Base-by-base conservation (phyloP, 1,284 basidiomycete genomes). In the Farysia itapuensis region DNA sequence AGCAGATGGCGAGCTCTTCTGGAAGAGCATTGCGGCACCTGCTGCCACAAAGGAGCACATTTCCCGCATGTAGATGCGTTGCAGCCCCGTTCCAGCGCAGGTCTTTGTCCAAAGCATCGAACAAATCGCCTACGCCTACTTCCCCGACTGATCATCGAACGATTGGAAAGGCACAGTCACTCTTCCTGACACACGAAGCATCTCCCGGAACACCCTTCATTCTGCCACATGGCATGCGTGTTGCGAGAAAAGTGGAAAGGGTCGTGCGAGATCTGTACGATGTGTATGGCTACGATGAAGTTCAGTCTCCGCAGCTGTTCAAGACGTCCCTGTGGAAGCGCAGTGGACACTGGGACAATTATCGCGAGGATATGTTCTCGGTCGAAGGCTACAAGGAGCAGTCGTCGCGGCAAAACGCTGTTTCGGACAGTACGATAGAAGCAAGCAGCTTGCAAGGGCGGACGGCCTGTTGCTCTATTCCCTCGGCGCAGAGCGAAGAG, bases 341-440 rank as follows among this genome's bases (percentile, higher is more conserved):
- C 7, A 65, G 59, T 25, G 74, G 74, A 1, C 74, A 76, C 35
- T 76, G 74, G 74, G 72, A 76, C 39, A 75, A 76, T 29, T 76
- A 76, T 40, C 53, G 73, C n/a, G 67, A 72, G 15, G 74, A 76
- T 34, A 76, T 76, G 74, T 76, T 76, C 38, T 56, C 61, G 25
- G 64, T 65, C 9, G 52, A 72, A 40, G 74, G 74, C 2, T 75
- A 72, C 37, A 56, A 70, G 33, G 26, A 28, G 9, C 26, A 11
- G 11, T 28, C 26, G 9, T 28, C 26, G 11, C n/a, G 11, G n/a
- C n/a, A 9, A 28, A 9, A 28, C 9, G 9, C 26, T 11, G 11
- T 28, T 11, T 11, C 26, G n/a, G n/a, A 28, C 11, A n/a, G 26
- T 11, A 16, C 11, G 8, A 16, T 11, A 18, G 16, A 33, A 18